phyloP scores from a whole-genome alignment of 345 rosid species.

The Brassica juncea region DNA sequence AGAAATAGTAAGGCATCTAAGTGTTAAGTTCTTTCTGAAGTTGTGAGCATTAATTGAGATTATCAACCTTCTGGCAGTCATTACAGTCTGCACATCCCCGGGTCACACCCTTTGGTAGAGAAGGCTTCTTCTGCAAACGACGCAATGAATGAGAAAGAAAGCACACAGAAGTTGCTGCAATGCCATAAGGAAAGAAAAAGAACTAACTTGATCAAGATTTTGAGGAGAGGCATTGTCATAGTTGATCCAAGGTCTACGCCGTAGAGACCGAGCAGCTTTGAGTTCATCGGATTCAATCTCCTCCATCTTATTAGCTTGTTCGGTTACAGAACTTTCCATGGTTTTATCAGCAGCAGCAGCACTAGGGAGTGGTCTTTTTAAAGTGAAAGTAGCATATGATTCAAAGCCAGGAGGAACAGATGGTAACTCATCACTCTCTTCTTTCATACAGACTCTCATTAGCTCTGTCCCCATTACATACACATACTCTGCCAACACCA shows the following conservation, averaged over 20 bases:
- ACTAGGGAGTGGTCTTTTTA: slow-evolving; percentile 47
- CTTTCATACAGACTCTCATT: slow-evolving; percentile 75
- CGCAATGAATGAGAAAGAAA: slow-evolving; percentile 27
- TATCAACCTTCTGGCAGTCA: slow-evolving; percentile 84
- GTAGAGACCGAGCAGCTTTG: slow-evolving; percentile 55
- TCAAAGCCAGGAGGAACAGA: slow-evolving; percentile 97
- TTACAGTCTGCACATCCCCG: slow-evolving; percentile 76
- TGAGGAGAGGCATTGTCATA: slow-evolving; percentile 53
- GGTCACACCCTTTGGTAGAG: slow-evolving; percentile 77
- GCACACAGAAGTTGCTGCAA: slow-evolving; percentile 26
- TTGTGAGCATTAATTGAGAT: background rate
- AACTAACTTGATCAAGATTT: slow-evolving; percentile 60
- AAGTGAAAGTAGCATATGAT: slow-evolving; percentile 70
- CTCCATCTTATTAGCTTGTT: slow-evolving; percentile 52
- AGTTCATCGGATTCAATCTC: slow-evolving; percentile 46
- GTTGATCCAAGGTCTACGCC: slow-evolving; percentile 68
- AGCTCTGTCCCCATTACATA: slow-evolving; percentile 83
- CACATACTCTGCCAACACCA: slow-evolving; percentile 37
- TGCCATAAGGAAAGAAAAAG: background rate
- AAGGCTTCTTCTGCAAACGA: slow-evolving; percentile 70
- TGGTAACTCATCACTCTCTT: slow-evolving; percentile 84
- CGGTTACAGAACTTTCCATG: slow-evolving; percentile 45
- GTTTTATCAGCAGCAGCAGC: slow-evolving; percentile 30
- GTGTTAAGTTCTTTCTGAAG: background rate
- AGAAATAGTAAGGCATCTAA: background rate